Percentiles rank a stretch among this genome's conserved stretches.
These are phyloP conservation scores for Warburgia ugandensis DNA, from an alignment of 164 flowering plant genomes.

Conservation along the genomic window DNA sequence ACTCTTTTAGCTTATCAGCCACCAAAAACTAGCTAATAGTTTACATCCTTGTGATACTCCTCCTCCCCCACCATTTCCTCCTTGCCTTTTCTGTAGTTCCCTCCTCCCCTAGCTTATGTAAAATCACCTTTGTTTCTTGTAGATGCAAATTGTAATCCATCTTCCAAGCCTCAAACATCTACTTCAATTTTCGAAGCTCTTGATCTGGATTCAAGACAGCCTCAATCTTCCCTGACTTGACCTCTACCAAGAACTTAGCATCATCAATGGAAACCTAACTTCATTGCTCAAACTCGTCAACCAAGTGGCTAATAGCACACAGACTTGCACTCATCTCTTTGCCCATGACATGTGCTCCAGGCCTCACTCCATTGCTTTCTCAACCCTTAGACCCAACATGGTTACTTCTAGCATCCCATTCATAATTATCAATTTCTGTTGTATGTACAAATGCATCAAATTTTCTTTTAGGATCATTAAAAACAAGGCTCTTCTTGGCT, in stretches of 20 bases:
- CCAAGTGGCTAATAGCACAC: constrained; percentile 71
- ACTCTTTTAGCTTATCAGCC: too few relatives aligned
- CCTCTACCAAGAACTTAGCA: constrained; percentile 94
- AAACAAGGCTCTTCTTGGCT: constrained; percentile 82
- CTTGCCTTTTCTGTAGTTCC: constrained; percentile 37
- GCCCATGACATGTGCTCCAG: constrained; percentile 17
- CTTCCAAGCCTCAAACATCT: constrained; percentile 90
- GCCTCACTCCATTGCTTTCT: constrained; percentile 55
- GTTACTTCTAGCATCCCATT: constrained; percentile 46
- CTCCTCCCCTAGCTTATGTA: constrained; percentile 74
- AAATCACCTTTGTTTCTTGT: constrained; percentile 75
- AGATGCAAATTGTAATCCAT: constrained; percentile 73
- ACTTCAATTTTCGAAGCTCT: constrained; percentile 76
- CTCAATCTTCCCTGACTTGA: constrained; percentile 84
- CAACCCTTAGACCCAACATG: constrained; percentile 17
- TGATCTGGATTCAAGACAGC: constrained; percentile 77
- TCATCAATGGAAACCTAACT: constrained; percentile 89
- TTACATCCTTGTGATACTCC: constrained; percentile 54
- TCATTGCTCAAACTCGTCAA: constrained; percentile 88
- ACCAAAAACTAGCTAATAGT: too few relatives aligned
- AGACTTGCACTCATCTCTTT: constrained; percentile 63
- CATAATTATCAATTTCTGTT: constrained; percentile 39
- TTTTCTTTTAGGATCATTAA: constrained; percentile 59
- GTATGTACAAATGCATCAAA: constrained; percentile 68
- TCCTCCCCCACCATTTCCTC: constrained; percentile 94